Evolutionary conservation across 768 basidiomycete species (phyloP).

Genomic region (Pleurotus pulmonarius): DNA sequence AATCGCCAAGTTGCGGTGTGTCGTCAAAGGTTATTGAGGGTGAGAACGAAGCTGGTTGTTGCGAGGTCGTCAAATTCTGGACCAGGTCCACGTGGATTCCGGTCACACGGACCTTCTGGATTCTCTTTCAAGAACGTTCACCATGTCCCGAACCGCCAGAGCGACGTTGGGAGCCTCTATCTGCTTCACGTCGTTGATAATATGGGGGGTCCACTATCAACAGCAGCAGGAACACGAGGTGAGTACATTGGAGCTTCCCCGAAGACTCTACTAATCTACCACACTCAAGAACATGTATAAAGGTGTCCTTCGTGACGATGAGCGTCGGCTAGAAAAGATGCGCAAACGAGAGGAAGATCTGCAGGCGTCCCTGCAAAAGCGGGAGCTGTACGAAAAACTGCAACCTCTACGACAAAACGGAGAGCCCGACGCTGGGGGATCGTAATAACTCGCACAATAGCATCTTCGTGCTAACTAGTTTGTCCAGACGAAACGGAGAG

Average conservation of each 20-base stretch:
- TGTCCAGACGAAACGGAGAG: background rate
- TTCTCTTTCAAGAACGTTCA: background rate
- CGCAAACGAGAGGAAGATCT: conserved; percentile 60
- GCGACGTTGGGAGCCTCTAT: conserved; percentile 68
- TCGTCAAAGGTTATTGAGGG: background rate
- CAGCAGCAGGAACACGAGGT: conserved; percentile 84
- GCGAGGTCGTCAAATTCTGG: no score
- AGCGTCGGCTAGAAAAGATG: conserved; percentile 68
- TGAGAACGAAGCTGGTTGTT: background rate
- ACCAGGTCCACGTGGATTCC: no score
- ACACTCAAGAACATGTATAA: conserved; percentile 79
- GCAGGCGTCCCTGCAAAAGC: conserved; percentile 57
- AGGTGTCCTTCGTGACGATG: conserved; percentile 88
- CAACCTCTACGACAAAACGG: conserved; percentile 27
- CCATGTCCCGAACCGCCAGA: conserved; percentile 67
- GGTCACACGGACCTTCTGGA: no score
- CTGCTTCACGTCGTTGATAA: conserved; percentile 58
- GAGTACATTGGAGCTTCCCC: conserved; percentile 7
- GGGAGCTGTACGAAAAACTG: conserved; percentile 59
- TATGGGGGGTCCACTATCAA: conserved; percentile 89
- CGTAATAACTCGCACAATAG: no score
- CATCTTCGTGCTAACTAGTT: no score
- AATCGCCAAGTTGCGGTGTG: no score
- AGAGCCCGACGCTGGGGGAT: background rate
- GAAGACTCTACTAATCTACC: background rate